Evolutionary conservation across 2,329 filamentous ascomycete species (phyloP).

Genomic region (Sclerotinia subarctica): DNA sequence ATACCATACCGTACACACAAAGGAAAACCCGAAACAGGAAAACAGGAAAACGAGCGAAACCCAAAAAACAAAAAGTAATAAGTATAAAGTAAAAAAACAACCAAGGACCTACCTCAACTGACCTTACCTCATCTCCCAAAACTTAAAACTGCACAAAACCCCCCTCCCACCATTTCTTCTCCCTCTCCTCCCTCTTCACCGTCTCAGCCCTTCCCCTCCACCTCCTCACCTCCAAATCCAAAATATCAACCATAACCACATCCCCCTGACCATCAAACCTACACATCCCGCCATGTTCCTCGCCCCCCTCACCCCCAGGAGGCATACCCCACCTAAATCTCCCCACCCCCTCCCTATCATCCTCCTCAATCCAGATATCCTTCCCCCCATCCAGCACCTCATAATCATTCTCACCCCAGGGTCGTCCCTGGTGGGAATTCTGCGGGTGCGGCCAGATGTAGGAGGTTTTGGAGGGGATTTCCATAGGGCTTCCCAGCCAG

Average conservation of each 20-base stretch:
- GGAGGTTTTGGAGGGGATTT: background rate
- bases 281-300: background rate
- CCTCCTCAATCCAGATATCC: background rate
- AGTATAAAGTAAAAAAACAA: background rate
- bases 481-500: background rate
- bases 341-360: background rate
- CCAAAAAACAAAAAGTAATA: background rate
- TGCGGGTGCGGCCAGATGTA: conserved; percentile 1
- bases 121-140: background rate
- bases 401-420: background rate
- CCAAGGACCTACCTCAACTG: background rate
- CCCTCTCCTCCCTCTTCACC: no score
- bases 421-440: background rate
- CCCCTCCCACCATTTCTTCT: background rate
- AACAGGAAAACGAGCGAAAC: background rate
- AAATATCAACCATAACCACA: conserved; percentile 15
- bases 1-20: no score
- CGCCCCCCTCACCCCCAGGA: background rate
- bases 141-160: background rate
- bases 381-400: background rate
- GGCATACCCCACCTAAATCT: background rate
- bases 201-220: background rate
- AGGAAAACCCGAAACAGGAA: background rate
- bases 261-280: conserved; percentile 6
- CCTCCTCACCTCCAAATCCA: conserved; percentile 5